Evolutionary conservation across 2,329 filamentous ascomycete genomes (phyloP), one percentile per base, ranked within the genome.

Genomic region (Epichloe sp.): DNA sequence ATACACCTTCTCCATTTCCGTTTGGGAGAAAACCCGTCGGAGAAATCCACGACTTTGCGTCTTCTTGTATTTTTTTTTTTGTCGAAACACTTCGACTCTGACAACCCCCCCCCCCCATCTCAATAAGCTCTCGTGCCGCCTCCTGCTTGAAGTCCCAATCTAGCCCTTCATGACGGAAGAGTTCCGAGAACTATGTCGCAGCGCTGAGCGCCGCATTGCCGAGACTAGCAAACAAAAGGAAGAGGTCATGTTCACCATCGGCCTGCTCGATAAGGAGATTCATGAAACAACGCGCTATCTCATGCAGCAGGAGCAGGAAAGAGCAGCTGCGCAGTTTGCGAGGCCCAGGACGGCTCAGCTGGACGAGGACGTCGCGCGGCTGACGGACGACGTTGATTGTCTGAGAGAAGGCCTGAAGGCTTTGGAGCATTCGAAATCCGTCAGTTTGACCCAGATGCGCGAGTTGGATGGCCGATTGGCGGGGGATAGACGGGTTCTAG

Each of bases 221-320:
- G 42, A 46, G 17, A 41, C 21, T 6, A 45, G 4, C n/a, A 23
- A 17, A 2, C 15, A 49, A 7, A 49, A 46, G 36, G 50, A 49
- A 15, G n/a, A 48, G 15, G n/a, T 52, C n/a, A 49, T 52, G 50
- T 1, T 17, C 12, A 46, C n/a, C 14, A 41, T 52, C 35, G 47
- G 50, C 34, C 8, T 44, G 46, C 19, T 52, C 21, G 50, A 52
- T 26, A 49, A 34, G 19, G 23, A 52, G 36, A 52, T 49, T 26
- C 40, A 44, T 19, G 50, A 48, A 43, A 52, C 46, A 5, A 49
- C 47, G 17, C 42, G 50, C 11, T 45, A 19, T n/a, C 50, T 52
- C 23, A 19, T 23, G n/a, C 34, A 52, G 26, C 19, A 35, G 42
- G 50, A 52, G 46, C 46, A 36, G 15, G 10, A 45, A 17, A 48